Base-by-base conservation (phyloP, 2,329 filamentous ascomycete genomes). In the Sordariomycetes sp. region DNA sequence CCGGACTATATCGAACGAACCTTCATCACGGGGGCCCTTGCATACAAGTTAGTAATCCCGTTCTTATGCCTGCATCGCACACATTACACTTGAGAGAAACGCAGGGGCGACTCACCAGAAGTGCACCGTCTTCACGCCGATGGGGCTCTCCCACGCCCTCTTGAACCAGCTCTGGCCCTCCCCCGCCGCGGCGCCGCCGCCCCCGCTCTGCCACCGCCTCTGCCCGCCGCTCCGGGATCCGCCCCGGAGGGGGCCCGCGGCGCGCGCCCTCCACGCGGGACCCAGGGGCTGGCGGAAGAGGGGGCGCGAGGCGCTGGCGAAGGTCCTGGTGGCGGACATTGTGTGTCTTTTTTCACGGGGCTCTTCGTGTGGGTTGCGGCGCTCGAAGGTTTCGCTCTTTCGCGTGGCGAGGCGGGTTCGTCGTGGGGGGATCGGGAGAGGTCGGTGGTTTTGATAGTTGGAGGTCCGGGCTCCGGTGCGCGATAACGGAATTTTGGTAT, bases 1-100 rank as follows among this genome's bases (percentile, higher is more conserved):
- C 3, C 8, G 5, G 18, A 46, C 24, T 48, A 20, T n/a, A 6
- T 20, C 11, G 11, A 22, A 57, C 37, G 32, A 66, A 77, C 75
- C 74, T 81, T 97, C 91, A 97, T 96, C 64, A 97, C 86, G 60
- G 93, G 93, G 52, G 93, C 92, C 90, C 89, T 93, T n/a, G n/a
- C n/a, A 65, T 53, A 43, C 32, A 57, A 53, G 24, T n/a, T 50
- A 24, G 55, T 53, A 24, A 53, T 12, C 16, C 43, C 5, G 46
- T 37, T 50, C 22, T 20, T 51, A 22, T 18, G 16, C 8, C 20
- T 22, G 14, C 35, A 14, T 24, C 16, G 24, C 28, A 11, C 16
- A 28, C 12, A 34, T n/a, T 2, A 5, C 28, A 32, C 8, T n/a
- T n/a, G n/a, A 25, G 11, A 16, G 12, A 34, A 20, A 34, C 11